These are phyloP conservation scores for Euphorbia celastroides DNA, from an alignment of 441 rosid genomes.

Conservation along the genomic window DNA sequence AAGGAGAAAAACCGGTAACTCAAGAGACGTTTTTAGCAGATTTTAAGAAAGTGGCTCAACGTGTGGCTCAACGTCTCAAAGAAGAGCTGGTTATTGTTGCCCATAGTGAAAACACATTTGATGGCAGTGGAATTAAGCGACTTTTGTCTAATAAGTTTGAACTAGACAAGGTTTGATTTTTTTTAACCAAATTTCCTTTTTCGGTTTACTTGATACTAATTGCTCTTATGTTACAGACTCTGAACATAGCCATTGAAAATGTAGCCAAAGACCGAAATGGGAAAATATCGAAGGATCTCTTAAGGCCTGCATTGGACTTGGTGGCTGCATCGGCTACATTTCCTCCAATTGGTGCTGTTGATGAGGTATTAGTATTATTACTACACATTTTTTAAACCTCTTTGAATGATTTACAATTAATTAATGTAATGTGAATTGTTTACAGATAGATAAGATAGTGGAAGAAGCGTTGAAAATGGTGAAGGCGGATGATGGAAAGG, in stretches of 20 bases:
- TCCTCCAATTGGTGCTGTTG: slow-evolving; percentile 79
- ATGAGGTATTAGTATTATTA: slow-evolving; percentile 66
- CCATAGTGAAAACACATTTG: slow-evolving; percentile 79
- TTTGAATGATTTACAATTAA: too few relatives aligned
- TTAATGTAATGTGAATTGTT: not conserved
- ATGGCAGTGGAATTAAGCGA: slow-evolving; percentile 77
- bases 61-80: slow-evolving; percentile 64
- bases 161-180: slow-evolving; percentile 61
- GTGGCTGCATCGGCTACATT: slow-evolving; percentile 70
- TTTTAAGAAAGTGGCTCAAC: slow-evolving; percentile 59
- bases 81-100: slow-evolving; percentile 98
- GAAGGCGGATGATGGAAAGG: slow-evolving; percentile 68
- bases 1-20: slow-evolving; percentile 36
- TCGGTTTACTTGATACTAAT: not conserved
- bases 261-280: slow-evolving; percentile 64
- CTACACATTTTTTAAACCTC: too few relatives aligned
- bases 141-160: slow-evolving; percentile 77
- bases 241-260: slow-evolving; percentile 49
- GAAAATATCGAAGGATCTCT: slow-evolving; percentile 57
- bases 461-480: slow-evolving; percentile 50
- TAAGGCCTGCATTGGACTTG: slow-evolving; percentile 57
- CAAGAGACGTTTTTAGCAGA: slow-evolving; percentile 58
- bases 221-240: slow-evolving; percentile 30
- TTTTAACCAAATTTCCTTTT: not conserved
- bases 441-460: slow-evolving; percentile 67